Percentiles rank a stretch among this genome's conserved stretches.
Evolutionary conservation across 345 rosid species (phyloP).

Genomic region (Corchorus olitorius): DNA sequence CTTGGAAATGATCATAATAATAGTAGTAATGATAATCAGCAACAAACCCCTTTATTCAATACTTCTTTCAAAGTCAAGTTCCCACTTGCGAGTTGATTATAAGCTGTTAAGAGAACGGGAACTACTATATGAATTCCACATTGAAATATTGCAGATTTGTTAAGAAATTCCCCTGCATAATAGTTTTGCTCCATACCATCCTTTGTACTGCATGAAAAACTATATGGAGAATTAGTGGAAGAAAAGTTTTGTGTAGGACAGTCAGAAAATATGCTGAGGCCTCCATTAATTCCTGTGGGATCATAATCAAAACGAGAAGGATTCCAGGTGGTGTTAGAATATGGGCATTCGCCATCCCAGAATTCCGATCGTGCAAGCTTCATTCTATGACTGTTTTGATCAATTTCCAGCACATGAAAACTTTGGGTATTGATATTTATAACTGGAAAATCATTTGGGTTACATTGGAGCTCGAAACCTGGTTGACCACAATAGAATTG

Average conservation of each 20-base stretch:
- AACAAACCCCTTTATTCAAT: not conserved
- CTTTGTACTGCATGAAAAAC: not conserved
- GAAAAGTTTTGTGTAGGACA: too few species aligned
- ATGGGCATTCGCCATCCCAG: not conserved
- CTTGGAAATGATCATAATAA: too few species aligned
- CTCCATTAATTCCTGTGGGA: too few species aligned
- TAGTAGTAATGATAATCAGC: not conserved
- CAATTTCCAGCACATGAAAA: slow-evolving; percentile 4
- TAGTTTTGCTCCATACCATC: too few species aligned
- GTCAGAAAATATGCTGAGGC: not conserved
- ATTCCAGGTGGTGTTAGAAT: too few species aligned
- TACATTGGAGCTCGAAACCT: slow-evolving; percentile 16
- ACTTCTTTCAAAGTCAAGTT: not conserved
- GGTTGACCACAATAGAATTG: slow-evolving; percentile 4
- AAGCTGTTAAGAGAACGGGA: not conserved
- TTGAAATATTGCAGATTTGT: too few species aligned
- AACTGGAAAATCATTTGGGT: not conserved
- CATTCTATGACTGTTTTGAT: not conserved
- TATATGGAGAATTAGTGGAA: too few species aligned
- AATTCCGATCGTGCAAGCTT: slow-evolving; percentile 5
- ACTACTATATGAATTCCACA: not conserved
- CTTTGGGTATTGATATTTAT: not conserved
- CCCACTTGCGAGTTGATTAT: not conserved
- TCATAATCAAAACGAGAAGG: too few species aligned
- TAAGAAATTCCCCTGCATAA: too few species aligned